Evolutionary conservation across 305 asterid species (phyloP).

Genomic region (Lippia alba): DNA sequence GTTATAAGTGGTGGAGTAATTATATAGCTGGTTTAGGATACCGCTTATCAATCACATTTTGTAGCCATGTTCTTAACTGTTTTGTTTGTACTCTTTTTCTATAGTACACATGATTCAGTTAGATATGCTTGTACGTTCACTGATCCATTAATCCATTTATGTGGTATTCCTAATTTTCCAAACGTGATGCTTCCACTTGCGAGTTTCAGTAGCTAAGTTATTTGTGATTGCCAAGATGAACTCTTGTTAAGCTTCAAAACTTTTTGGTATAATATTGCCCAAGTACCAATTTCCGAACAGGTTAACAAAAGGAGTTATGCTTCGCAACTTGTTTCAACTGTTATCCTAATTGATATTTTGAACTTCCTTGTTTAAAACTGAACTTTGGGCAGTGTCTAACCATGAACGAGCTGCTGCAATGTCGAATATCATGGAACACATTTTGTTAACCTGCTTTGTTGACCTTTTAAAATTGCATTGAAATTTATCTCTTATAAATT

Average conservation of each 20-base stretch:
- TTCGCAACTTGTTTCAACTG: neutral
- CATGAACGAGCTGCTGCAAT: neutral
- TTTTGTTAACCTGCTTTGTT: neutral
- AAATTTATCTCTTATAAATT: neutral
- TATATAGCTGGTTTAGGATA: neutral
- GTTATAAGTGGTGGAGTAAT: neutral
- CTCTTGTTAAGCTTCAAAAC: neutral
- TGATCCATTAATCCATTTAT: neutral
- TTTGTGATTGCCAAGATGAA: neutral
- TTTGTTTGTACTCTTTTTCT: neutral
- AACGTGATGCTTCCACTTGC: neutral
- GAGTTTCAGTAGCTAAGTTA: neutral
- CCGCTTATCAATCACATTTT: neutral
- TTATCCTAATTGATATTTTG: neutral
- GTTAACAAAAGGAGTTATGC: neutral
- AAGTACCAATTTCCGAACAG: neutral
- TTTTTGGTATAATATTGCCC: neutral
- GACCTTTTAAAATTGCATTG: neutral
- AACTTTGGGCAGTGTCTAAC: neutral
- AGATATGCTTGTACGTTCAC: neutral
- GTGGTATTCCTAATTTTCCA: neutral
- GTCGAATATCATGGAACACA: neutral
- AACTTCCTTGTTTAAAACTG: slow-evolving; percentile 1
- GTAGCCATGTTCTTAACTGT: neutral
- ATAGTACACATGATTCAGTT: neutral